Evolutionary conservation across 1,139 yeast genomes (phyloP), one percentile per base, ranked within the genome.

Genomic region (Suhomyces taliae): DNA sequence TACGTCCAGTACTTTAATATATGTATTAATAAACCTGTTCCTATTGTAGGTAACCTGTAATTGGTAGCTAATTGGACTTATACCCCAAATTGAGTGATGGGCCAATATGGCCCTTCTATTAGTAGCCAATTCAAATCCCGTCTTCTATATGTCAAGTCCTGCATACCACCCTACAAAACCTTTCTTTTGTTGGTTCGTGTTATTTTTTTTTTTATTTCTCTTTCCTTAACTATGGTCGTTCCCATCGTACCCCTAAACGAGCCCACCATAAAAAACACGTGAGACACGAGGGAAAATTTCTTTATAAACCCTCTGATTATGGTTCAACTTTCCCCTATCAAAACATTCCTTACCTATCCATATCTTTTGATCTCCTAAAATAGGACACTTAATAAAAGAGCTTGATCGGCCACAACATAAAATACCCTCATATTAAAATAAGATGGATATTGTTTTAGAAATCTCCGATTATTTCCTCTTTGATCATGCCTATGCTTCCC

Each of bases 361-460:
- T 11, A 29, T 9, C n/a, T 29, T 29, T 29, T 9, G 32, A 29
- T 29, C 32, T 19, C 24, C 24, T 29, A 3, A 3, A 9, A 2
- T 2, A 29, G 32, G n/a, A 29, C 11, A 9, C 32, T 29, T 11
- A 9, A 4, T 29, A 29, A 29, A 5, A 29, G 32, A 9, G 24
- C 32, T 29, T 11, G 32, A 11, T 29, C 32, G 32, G 32, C n/a
- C 7, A 29, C n/a, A 29, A 9, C 24, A 19, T 19, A 19, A 19
- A 19, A 19, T 19, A n/a, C 4, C 24, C 15, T 14, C 15, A 14
- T 14, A 14, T 14, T 14, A 14, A 14, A 14, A 26, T 43, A 52
- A 14, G 48, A 91, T 91, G 99, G 99, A 91, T 84, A 73, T 91
- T 62, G 90, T 90, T 36, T 76, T 93, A 49, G 99, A 91, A 68